Evolutionary conservation across 257 asterid genomes (phyloP).

Genomic region (Anisodus acutangulus): DNA sequence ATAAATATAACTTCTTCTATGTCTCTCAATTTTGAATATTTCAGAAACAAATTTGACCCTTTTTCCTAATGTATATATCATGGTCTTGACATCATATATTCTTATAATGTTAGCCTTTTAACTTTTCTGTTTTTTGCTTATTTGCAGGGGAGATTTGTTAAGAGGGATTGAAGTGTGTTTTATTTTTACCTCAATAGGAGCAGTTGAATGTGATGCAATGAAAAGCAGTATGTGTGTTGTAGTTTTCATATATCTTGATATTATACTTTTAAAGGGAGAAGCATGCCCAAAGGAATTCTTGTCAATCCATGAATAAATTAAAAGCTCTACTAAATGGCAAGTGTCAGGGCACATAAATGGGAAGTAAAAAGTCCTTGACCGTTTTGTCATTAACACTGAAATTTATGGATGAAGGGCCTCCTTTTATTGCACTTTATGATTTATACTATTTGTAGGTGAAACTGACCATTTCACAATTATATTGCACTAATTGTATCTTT

Average conservation of each 20-base stretch:
- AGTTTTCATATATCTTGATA: background rate
- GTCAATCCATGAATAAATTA: background rate
- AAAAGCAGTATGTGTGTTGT: background rate
- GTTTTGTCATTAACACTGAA: background rate
- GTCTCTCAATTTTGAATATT: background rate
- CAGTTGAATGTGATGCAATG: background rate
- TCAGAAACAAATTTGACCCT: background rate
- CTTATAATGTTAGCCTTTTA: background rate
- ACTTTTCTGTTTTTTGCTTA: background rate
- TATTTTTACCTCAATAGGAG: background rate
- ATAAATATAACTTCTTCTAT: too few species aligned
- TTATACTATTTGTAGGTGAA: background rate
- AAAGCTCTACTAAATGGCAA: background rate
- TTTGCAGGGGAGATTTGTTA: conserved; percentile 91
- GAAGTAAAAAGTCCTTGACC: background rate
- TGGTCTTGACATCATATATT: background rate
- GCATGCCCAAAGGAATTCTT: background rate
- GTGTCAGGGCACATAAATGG: too few species aligned
- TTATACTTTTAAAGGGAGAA: conserved; percentile 13
- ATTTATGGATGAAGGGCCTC: conserved; percentile 3
- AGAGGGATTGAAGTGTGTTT: conserved; percentile 53
- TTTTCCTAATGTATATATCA: background rate
- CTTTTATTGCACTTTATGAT: background rate
- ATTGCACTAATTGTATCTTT: too few species aligned
- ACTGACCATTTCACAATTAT: too few species aligned